Base-by-base conservation (phyloP, 306 rosid species). In the Carpinus viminea region DNA sequence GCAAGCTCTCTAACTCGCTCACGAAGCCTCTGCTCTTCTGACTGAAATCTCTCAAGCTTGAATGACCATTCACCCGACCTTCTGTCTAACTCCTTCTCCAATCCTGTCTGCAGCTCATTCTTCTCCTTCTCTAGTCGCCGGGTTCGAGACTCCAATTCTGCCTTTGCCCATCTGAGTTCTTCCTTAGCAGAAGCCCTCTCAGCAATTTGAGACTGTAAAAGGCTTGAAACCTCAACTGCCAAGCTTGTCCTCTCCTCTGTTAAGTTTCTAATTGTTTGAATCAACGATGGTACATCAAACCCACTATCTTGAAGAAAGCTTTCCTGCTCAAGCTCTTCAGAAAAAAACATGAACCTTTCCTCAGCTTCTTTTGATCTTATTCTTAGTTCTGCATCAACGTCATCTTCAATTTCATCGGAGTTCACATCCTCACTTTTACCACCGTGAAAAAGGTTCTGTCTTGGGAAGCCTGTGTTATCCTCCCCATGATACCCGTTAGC, bases 1-100 rank as follows among this genome's bases (percentile, higher is more conserved):
- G 99, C 99, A 36, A 93, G 99, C 92, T 93, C 99, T 91, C 99
- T 87, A 80, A 95, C 97, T 74, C 98, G 84, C 74, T 91, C 97
- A 15, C 99, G 97, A 48, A 93, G 98, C 87, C 92, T 91, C 78
- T 89, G 88, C 84, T 95, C 99, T 83, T 95, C 99, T 57, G 75
- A 83, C 79, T 91, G 93, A 86, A 86, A 95, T 76, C 89, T 95
- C 82, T 95, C 98, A 74, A 93, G 98, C 85, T 93, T 95, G 12
- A 83, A 74, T 34, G 99, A 93, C 98, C 99, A 95, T 73, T 95
- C 99, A 83, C 82, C 87, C 45, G 99, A 95, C 89, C 99, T 93
- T 88, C 99, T 87, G 82, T 95, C 99, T 73, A 95, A 77, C 83
- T 95, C 99, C 80, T 88, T 88, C 85, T 95, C 99, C 85, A 95